Evolutionary conservation across 108 stramenopile genomes (phyloP).

Genomic region (Chaetoceros muelleri): DNA sequence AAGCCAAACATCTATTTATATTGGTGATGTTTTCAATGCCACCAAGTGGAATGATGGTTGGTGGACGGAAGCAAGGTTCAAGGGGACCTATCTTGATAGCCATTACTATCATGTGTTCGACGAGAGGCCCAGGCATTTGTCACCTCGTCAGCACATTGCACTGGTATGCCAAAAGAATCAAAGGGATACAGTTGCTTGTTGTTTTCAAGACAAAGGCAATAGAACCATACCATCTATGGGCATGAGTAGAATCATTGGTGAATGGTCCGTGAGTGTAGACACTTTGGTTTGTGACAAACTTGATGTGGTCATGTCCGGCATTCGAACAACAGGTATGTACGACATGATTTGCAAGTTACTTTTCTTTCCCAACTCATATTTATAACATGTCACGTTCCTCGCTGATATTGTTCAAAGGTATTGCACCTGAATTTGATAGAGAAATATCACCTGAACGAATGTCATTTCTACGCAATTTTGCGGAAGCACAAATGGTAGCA

Average conservation of each 20-base stretch:
- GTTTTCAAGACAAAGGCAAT: slow-evolving; percentile 24
- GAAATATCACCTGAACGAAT: slow-evolving; percentile 21
- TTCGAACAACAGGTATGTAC: slow-evolving; percentile 10
- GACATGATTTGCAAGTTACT: too few species aligned
- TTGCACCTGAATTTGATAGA: slow-evolving; percentile 26
- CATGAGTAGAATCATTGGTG: slow-evolving; percentile 48
- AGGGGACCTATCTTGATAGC: slow-evolving; percentile 39
- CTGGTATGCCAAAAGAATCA: slow-evolving; percentile 36
- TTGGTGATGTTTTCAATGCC: slow-evolving; percentile 42
- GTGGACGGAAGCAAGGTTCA: slow-evolving; percentile 22
- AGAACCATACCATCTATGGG: slow-evolving; percentile 15
- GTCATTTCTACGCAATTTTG: slow-evolving; percentile 47
- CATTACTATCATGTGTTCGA: slow-evolving; percentile 44
- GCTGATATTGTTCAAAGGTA: slow-evolving; percentile 2
- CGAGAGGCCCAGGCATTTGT: slow-evolving; percentile 8
- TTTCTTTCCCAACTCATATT: background rate
- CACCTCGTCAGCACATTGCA: slow-evolving; percentile 60
- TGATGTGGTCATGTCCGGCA: slow-evolving; percentile 31
- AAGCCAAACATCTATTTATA: slow-evolving; percentile 26
- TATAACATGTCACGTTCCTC: background rate
- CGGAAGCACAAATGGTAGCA: slow-evolving; percentile 57
- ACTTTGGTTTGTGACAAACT: slow-evolving; percentile 26
- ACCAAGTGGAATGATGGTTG: slow-evolving; percentile 38
- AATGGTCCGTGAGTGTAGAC: slow-evolving; percentile 60
- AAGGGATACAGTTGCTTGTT: slow-evolving; percentile 25